phyloP scores from a whole-genome alignment of 352 stramenopile species.

The Albugo laibachii region DNA sequence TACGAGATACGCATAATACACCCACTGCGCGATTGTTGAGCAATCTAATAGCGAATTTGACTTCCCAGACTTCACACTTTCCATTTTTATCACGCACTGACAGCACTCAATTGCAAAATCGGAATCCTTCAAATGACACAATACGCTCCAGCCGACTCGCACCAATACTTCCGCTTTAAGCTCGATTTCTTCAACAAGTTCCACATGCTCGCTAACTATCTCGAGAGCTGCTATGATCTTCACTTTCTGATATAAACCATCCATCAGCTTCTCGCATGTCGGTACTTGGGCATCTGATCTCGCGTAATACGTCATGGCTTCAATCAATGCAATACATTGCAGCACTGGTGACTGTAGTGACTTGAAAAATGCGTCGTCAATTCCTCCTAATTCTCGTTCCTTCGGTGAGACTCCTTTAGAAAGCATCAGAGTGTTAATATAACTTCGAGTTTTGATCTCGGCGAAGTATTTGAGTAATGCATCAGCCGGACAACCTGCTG shows the following conservation, averaged over 20 bases:
- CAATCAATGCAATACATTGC: conserved; percentile 1
- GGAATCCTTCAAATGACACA: conserved; percentile 20
- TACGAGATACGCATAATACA: conserved; percentile 29
- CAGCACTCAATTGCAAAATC: conserved; percentile 35
- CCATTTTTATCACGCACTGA: conserved; percentile 11
- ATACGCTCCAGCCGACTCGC: conserved; percentile 31
- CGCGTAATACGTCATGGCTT: conserved; percentile 10
- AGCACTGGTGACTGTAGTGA: no score
- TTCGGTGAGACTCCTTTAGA: no score
- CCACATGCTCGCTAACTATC: conserved; percentile 14
- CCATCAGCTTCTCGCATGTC: conserved; percentile 17
- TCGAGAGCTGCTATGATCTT: conserved; percentile 20
- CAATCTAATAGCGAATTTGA: conserved; percentile 32
- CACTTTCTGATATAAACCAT: conserved; percentile 35
- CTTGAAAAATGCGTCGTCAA: no score
- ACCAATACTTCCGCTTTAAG: conserved; percentile 57
- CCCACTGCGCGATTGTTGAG: conserved; percentile 36
- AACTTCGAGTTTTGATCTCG: no score
- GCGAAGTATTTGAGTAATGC: no score
- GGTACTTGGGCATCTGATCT: no score
- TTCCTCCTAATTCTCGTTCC: no score
- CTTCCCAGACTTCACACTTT: conserved; percentile 9
- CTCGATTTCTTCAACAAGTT: conserved; percentile 11
- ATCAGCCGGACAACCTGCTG: no score
- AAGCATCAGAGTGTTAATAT: no score